Percentiles rank a stretch among this genome's conserved stretches.
Conservation (phyloP, 177 flowering plant genomes). For the Vitis hybrid region DNA sequence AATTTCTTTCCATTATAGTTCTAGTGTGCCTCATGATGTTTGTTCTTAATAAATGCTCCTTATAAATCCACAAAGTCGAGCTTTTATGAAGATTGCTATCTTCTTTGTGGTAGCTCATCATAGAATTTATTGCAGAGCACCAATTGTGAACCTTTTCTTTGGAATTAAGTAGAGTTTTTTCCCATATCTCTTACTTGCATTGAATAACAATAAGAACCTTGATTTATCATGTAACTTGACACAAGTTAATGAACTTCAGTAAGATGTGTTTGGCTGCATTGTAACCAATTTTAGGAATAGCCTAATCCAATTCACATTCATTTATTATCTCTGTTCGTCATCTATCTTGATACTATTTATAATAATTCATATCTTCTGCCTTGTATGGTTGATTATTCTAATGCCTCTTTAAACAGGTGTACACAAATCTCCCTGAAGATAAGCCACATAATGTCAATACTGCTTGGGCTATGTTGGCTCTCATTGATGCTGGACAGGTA, state of each 20-base stretch:
- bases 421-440: conserved; percentile 40
- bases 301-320: no score
- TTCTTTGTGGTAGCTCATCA: not conserved
- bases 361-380: no score
- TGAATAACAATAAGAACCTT: no score
- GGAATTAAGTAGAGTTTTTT: not conserved
- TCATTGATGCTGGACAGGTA: conserved; percentile 58
- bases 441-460: conserved; percentile 47
- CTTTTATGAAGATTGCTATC: not conserved
- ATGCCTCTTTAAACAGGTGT: conserved; percentile 21
- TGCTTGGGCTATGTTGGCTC: conserved; percentile 22
- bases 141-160: not conserved
- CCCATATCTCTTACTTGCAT: no score
- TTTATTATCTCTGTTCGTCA: no score
- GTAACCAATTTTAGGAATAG: no score
- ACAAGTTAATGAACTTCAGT: no score
- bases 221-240: no score
- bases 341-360: no score
- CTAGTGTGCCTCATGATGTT: not conserved
- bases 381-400: no score
- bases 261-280: no score
- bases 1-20: not conserved
- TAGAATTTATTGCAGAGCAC: not conserved
- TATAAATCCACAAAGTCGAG: no score
- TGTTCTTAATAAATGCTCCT: not conserved